These are phyloP conservation scores for Galerina marginata DNA, from an alignment of 768 basidiomycete genomes.

Conservation along the genomic window DNA sequence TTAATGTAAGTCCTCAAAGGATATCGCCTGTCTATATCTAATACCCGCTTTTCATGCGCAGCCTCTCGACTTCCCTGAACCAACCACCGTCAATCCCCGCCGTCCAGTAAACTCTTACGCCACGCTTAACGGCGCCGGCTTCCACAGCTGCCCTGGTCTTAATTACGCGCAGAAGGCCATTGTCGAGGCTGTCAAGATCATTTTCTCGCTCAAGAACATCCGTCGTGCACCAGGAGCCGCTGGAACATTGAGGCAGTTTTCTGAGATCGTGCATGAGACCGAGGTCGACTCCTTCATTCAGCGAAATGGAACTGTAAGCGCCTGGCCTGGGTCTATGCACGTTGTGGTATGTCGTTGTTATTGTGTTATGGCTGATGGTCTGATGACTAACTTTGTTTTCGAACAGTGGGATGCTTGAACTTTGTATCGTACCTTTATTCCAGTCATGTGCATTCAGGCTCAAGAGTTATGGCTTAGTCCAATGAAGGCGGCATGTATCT, in stretches of 20 bases:
- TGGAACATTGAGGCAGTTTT: slow-evolving; percentile 8
- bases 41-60: neutral
- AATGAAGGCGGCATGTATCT: too few species aligned
- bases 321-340: slow-evolving; percentile 16
- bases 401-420: neutral
- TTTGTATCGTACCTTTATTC: neutral
- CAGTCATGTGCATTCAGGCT: neutral
- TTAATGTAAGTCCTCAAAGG: slow-evolving; percentile 35
- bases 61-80: slow-evolving; percentile 21
- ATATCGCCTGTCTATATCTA: too few species aligned
- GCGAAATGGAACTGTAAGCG: slow-evolving; percentile 9
- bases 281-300: slow-evolving; percentile 9
- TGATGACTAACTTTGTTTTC: neutral
- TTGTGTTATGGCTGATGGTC: neutral
- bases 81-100: slow-evolving; percentile 17
- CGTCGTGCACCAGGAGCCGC: slow-evolving; percentile 13
- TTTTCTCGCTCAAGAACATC: slow-evolving; percentile 14
- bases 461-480: too few species aligned
- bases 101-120: slow-evolving; percentile 12
- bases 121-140: slow-evolving; percentile 7
- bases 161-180: slow-evolving; percentile 7
- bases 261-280: slow-evolving; percentile 7
- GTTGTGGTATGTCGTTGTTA: slow-evolving; percentile 5
- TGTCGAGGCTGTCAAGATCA: slow-evolving; percentile 13
- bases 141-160: slow-evolving; percentile 13